These are phyloP conservation scores for Neofusicoccum cordaticola DNA, from an alignment of 2,329 filamentous ascomycete genomes.

Conservation along the genomic window DNA sequence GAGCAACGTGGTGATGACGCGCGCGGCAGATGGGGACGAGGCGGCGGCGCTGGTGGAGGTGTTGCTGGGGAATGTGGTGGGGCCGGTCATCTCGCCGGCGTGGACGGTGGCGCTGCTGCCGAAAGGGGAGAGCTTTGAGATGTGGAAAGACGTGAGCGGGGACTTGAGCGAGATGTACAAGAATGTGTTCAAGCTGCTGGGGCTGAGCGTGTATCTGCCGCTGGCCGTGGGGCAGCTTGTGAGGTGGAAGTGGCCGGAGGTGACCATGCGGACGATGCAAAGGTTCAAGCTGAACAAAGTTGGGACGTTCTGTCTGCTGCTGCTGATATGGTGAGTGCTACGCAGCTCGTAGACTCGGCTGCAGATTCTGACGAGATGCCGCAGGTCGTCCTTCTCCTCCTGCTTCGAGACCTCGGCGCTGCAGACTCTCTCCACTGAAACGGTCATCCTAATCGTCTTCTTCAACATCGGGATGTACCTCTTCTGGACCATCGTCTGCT, in stretches of 20 bases:
- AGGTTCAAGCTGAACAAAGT: conserved; percentile 3
- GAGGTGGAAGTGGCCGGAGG: conserved; percentile 11
- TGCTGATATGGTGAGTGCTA: conserved; percentile 13
- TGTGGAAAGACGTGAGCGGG: conserved; percentile 4
- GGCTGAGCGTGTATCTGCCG: conserved; percentile 16
- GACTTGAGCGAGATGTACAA: conserved; percentile 14
- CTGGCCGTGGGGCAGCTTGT: conserved; percentile 8
- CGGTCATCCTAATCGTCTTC: conserved; percentile 13
- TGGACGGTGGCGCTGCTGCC: conserved; percentile 16
- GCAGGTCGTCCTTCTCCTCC: conserved; percentile 14
- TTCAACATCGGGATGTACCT: conserved; percentile 17
- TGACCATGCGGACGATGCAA: not conserved
- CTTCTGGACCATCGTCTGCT: conserved; percentile 16
- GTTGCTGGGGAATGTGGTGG: conserved; percentile 15
- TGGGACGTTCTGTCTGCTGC: conserved; percentile 10
- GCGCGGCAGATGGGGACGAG: conserved; percentile 12
- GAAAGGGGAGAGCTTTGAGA: not conserved
- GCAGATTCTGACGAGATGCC: not conserved
- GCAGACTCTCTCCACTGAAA: conserved; percentile 2
- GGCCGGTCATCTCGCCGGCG: conserved; percentile 5
- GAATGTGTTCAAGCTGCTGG: conserved; percentile 14
- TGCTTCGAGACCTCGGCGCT: conserved; percentile 15
- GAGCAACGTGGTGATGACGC: conserved; percentile 16
- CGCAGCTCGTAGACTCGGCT: not conserved
- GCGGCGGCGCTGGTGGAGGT: conserved; percentile 17